Conservation (phyloP, 1,139 yeast genomes). For the Candida sp. region DNA sequence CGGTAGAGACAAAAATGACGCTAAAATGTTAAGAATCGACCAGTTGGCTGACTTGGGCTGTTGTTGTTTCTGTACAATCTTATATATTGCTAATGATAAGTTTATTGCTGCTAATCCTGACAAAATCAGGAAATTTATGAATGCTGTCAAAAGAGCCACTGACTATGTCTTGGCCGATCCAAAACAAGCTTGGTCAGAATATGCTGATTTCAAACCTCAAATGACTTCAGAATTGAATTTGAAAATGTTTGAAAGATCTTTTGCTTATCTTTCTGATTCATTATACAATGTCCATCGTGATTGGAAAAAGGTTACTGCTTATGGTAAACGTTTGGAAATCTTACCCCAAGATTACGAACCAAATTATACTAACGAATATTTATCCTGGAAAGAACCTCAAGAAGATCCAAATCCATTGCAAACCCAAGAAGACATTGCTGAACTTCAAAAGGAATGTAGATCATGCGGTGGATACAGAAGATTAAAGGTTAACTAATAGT, state of each 20-base stretch:
- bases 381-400: conserved; percentile 47
- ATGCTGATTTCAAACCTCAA: conserved; percentile 46
- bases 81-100: conserved; percentile 52
- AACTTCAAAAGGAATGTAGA: conserved; percentile 46
- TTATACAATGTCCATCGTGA: conserved; percentile 54
- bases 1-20: conserved; percentile 46
- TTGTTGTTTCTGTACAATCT: conserved; percentile 57
- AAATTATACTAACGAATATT: conserved; percentile 50
- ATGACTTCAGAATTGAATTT: conserved; percentile 38
- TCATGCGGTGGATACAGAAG: conserved; percentile 50
- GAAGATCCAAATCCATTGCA: conserved; percentile 44
- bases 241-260: conserved; percentile 52
- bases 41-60: conserved; percentile 56
- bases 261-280: conserved; percentile 51
- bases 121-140: conserved; percentile 41
- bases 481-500: conserved; percentile 19
- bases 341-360: conserved; percentile 47
- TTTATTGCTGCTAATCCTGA: conserved; percentile 50
- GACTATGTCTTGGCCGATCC: conserved; percentile 45
- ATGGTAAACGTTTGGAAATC: conserved; percentile 52
- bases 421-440: conserved; percentile 45
- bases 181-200: conserved; percentile 44
- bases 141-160: conserved; percentile 49
- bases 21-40: conserved; percentile 56
- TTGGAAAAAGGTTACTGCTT: conserved; percentile 54